These are phyloP conservation scores for Paragyromitra xinjiangensis DNA, from an alignment of 495 filamentous ascomycete genomes.

Conservation along the genomic window DNA sequence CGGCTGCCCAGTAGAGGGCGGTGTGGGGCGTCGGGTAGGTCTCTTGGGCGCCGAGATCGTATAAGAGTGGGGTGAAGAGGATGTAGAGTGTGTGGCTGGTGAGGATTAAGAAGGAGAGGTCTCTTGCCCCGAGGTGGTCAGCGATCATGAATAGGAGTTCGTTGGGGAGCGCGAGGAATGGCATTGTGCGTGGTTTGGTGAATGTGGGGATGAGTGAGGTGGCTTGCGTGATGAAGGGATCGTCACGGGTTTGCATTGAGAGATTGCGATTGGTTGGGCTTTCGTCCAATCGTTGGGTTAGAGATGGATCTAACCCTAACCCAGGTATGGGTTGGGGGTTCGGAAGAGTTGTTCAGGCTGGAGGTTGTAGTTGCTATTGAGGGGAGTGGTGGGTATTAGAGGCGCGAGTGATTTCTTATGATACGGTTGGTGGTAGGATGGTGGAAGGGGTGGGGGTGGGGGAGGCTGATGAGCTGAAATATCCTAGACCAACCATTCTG, in stretches of 20 bases:
- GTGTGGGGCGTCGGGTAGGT: constrained; percentile 11
- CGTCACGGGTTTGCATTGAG: too few species aligned
- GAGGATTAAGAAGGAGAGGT: constrained; percentile 12
- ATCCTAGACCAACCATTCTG: too few species aligned
- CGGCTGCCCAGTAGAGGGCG: constrained; percentile 32
- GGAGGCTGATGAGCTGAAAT: too few species aligned
- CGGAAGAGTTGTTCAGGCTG: too few species aligned
- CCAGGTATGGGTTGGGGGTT: background rate
- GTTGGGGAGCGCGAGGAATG: constrained; percentile 28
- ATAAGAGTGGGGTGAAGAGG: constrained; percentile 29
- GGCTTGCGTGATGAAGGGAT: background rate
- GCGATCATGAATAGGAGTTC: constrained; percentile 29
- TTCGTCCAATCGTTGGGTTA: background rate
- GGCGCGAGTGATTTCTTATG: background rate
- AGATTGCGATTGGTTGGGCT: background rate
- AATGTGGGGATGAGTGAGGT: background rate
- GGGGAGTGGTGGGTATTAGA: too few species aligned
- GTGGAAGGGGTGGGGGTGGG: too few species aligned
- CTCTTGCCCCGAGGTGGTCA: background rate
- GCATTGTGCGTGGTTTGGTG: constrained; percentile 10
- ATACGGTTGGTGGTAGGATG: background rate
- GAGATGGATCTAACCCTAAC: background rate
- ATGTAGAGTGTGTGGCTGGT: constrained; percentile 20
- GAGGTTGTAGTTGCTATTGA: too few species aligned
- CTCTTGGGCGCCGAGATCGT: constrained; percentile 29